A percentile compares a stretch with the other conserved stretches of the same genome.
Conservation (phyloP, 164 flowering plant genomes). For the Magnolia officinalis region DNA sequence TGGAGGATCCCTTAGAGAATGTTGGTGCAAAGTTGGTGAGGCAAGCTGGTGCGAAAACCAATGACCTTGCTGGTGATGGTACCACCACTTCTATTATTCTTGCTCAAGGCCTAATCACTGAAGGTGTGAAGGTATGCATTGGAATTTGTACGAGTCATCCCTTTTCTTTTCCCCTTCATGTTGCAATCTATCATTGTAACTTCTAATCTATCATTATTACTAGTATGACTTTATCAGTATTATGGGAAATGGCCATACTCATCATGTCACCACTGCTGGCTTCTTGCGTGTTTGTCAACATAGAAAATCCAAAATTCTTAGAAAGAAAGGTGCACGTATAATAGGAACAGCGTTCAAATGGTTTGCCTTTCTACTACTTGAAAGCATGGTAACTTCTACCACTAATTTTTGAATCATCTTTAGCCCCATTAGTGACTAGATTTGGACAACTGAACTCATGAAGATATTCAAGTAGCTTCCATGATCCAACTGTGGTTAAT, state of each 20-base stretch:
- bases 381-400: neutral
- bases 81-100: conserved; percentile 81
- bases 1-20: conserved; percentile 88
- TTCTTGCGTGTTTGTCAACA: neutral
- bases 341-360: neutral
- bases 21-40: conserved; percentile 83
- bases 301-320: neutral
- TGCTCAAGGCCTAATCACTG: conserved; percentile 79
- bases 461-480: neutral
- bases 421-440: neutral
- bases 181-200: neutral
- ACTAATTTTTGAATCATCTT: neutral
- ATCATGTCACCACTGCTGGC: neutral
- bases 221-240: neutral
- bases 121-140: conserved; percentile 74
- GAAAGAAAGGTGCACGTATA: neutral
- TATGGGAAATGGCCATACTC: neutral
- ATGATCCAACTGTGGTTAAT: neutral
- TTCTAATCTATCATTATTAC: neutral
- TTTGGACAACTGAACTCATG: neutral
- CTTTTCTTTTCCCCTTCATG: too few species aligned
- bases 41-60: conserved; percentile 89
- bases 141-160: neutral
- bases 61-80: conserved; percentile 93
- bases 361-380: neutral